A percentile compares a stretch with the other conserved stretches of the same genome.
These are phyloP conservation scores for Sporothrix sp. DNA, from an alignment of 2,329 filamentous ascomycete species.

Conservation along the genomic window DNA sequence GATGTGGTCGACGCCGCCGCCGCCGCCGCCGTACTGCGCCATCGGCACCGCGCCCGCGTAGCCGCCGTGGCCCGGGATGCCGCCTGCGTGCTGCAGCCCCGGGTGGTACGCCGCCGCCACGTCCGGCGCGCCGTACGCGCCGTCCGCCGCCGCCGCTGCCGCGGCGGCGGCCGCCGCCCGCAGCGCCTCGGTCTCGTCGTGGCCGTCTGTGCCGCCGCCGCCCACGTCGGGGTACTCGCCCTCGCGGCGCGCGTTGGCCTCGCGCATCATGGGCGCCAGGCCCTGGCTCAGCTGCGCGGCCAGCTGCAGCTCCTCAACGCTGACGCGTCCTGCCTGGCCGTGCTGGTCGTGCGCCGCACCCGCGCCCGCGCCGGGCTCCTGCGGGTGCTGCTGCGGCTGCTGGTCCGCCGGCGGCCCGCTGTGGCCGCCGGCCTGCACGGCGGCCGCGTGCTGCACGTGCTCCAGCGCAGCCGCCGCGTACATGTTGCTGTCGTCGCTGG, in stretches of 20 bases:
- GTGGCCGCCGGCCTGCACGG: not conserved
- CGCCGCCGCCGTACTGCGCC: too few species aligned
- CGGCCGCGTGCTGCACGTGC: conserved; percentile 11
- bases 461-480: conserved; percentile 7
- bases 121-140: not conserved
- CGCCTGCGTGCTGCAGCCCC: conserved; percentile 15
- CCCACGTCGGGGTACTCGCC: conserved; percentile 16
- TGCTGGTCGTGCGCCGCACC: conserved; percentile 24
- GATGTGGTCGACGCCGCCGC: conserved; percentile 42
- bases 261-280: conserved; percentile 42
- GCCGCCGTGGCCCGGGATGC: conserved; percentile 18
- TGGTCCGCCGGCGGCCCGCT: conserved; percentile 19
- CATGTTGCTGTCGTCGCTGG: conserved; percentile 2
- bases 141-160: not conserved
- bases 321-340: conserved; percentile 27
- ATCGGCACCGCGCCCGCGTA: too few species aligned
- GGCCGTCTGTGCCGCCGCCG: conserved; percentile 1
- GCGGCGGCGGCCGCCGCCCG: not conserved
- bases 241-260: conserved; percentile 30
- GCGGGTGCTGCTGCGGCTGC: conserved; percentile 27
- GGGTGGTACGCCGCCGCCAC: conserved; percentile 13
- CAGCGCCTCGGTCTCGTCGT: conserved; percentile 12
- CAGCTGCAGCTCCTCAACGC: conserved; percentile 47
- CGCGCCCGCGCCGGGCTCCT: not conserved
- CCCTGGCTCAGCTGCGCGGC: conserved; percentile 49